Evolutionary conservation across 2,329 filamentous ascomycete genomes (phyloP).

Genomic region (Epichloe baconii): DNA sequence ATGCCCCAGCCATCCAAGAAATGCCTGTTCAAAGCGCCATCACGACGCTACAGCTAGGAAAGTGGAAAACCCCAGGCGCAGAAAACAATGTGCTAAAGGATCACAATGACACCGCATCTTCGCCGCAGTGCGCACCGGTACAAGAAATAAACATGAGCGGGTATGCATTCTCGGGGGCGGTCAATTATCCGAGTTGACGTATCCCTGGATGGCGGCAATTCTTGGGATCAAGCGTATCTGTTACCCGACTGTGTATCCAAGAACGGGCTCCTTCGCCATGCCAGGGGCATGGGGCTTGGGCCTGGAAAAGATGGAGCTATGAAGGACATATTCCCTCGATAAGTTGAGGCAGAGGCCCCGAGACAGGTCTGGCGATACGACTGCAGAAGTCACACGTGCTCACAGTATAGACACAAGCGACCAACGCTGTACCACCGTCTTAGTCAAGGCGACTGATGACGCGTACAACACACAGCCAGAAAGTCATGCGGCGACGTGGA

Average conservation of each 20-base stretch:
- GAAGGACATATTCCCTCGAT: slow-evolving; percentile 29
- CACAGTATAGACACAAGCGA: slow-evolving; percentile 9
- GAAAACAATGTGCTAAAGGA: not conserved
- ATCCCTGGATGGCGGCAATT: slow-evolving; percentile 47
- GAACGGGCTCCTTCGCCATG: slow-evolving; percentile 15
- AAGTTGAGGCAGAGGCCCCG: slow-evolving; percentile 12
- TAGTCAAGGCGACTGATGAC: slow-evolving; percentile 55
- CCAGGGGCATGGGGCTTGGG: slow-evolving; percentile 40
- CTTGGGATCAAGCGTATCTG: slow-evolving; percentile 51
- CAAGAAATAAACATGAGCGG: slow-evolving; percentile 35
- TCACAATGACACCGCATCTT: not conserved
- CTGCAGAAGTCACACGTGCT: not conserved
- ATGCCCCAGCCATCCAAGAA: slow-evolving; percentile 51
- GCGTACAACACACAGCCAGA: slow-evolving; percentile 55
- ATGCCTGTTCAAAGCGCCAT: slow-evolving; percentile 57
- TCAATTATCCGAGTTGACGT: slow-evolving; percentile 56
- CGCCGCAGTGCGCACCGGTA: slow-evolving; percentile 4
- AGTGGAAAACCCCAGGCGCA: slow-evolving; percentile 14
- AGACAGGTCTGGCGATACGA: not conserved
- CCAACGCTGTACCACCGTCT: slow-evolving; percentile 33
- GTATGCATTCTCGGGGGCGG: slow-evolving; percentile 58
- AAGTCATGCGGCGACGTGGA: slow-evolving; percentile 46
- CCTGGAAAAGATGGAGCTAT: slow-evolving; percentile 53
- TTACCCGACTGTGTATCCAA: slow-evolving; percentile 32
- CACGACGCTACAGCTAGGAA: slow-evolving; percentile 33